Evolutionary conservation across 345 rosid species (phyloP).

Genomic region (Corymbia maculata): DNA sequence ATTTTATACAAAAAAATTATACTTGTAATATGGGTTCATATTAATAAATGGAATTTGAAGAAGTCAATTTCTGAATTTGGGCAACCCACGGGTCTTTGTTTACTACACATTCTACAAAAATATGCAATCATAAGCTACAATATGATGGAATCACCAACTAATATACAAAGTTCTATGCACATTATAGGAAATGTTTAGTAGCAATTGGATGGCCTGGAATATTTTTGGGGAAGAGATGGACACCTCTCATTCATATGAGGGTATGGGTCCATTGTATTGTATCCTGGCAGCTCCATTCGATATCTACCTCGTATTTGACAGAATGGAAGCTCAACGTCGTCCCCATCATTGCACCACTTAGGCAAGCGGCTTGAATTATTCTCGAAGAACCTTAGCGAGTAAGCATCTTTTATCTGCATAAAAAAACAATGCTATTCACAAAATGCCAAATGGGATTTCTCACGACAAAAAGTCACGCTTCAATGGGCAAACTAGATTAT

Average conservation of each 20-base stretch:
- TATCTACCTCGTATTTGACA: conserved; percentile 90
- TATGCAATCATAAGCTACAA: not conserved
- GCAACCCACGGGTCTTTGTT: not conserved
- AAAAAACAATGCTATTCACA: too few relatives aligned
- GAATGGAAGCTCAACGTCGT: conserved; percentile 59
- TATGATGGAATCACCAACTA: not conserved
- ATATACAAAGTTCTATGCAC: not conserved
- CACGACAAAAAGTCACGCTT: too few relatives aligned
- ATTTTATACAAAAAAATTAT: not conserved
- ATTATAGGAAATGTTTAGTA: conserved; percentile 1
- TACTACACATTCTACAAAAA: not conserved
- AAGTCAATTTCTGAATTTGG: not conserved
- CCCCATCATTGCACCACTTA: conserved; percentile 80
- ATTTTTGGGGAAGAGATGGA: conserved; percentile 79
- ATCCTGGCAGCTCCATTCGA: conserved; percentile 85
- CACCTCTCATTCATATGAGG: conserved; percentile 14
- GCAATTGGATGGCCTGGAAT: conserved; percentile 53
- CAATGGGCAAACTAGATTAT: too few relatives aligned
- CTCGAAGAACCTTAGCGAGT: conserved; percentile 58
- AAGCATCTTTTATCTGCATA: conserved; percentile 50
- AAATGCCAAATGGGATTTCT: too few relatives aligned
- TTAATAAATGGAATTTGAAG: not conserved
- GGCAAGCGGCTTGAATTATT: conserved; percentile 73
- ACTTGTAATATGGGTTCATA: not conserved
- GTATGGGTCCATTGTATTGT: conserved; percentile 69